Percentiles rank a stretch among this genome's conserved stretches.
These are phyloP conservation scores for Inosperma sp. DNA, from an alignment of 768 basidiomycete genomes.

Conservation along the genomic window DNA sequence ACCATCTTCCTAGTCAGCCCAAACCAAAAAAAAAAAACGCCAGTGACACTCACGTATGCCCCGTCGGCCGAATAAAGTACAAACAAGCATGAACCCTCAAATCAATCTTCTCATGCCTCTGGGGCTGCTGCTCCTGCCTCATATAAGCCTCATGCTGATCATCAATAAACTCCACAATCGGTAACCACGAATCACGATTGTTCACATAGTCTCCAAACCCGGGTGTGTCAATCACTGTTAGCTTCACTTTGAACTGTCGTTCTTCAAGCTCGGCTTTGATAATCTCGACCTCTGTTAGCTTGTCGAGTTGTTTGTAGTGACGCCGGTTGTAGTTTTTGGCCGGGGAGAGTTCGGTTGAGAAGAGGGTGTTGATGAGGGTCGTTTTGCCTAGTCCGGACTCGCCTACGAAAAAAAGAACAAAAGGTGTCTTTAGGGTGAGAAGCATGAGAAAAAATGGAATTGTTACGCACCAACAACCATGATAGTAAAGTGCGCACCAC, in stretches of 20 bases:
- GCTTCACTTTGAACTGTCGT: conserved; percentile 98
- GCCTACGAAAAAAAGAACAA: too few species aligned
- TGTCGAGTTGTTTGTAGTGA: conserved; percentile 95
- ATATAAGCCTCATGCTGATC: conserved; percentile 95
- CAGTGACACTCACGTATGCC: conserved; percentile 75
- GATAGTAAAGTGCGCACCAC: conserved; percentile 95
- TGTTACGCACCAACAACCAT: conserved; percentile 94
- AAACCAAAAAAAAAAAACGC: conserved; percentile 5
- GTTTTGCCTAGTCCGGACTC: conserved; percentile 98
- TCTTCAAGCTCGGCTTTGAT: conserved; percentile 99
- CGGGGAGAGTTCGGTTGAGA: conserved; percentile 92
- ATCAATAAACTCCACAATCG: conserved; percentile 97
- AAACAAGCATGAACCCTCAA: conserved; percentile 94
- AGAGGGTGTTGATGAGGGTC: conserved; percentile 97
- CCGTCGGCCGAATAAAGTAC: conserved; percentile 95
- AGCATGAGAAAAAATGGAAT: background rate
- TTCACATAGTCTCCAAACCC: conserved; percentile 99
- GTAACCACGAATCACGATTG: conserved; percentile 98
- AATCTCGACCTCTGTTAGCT: conserved; percentile 97
- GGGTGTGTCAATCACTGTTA: conserved; percentile 97
- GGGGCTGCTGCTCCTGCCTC: conserved; percentile 99
- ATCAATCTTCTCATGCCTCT: conserved; percentile 90
- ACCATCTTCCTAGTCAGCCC: background rate
- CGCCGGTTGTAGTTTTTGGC: conserved; percentile 86
- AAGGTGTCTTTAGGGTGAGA: too few species aligned